Percentiles rank a stretch among this genome's conserved stretches.
Evolutionary conservation across 179 eudicot species (phyloP).

Genomic region (Spinacia oleracea): DNA sequence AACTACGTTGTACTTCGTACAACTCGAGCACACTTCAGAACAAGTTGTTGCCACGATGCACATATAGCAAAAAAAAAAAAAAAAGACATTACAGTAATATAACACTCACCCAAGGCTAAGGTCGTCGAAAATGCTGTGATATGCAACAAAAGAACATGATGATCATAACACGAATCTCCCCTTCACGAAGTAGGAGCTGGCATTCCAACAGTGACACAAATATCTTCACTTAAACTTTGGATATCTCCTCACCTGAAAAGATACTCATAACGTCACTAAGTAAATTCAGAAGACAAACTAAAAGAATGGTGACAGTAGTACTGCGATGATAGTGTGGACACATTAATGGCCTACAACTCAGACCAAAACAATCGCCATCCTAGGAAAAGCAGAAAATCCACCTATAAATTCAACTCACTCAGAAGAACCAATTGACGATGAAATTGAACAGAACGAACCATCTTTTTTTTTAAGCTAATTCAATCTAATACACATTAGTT

Average conservation of each 20-base stretch:
- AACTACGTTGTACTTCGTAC: too few relatives aligned
- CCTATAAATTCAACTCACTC: background rate
- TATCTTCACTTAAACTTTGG: background rate
- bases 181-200: background rate
- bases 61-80: background rate
- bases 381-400: background rate
- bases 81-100: background rate
- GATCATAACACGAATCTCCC: background rate
- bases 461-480: background rate
- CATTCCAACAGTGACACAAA: background rate
- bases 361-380: background rate
- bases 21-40: too few relatives aligned
- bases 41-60: too few relatives aligned
- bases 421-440: background rate
- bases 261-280: background rate
- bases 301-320: background rate
- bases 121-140: conserved; percentile 5
- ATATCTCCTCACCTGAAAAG: background rate
- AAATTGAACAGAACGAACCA: background rate
- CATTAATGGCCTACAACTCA: background rate
- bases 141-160: conserved; percentile 5
- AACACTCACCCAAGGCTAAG: conserved; percentile 25
- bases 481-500: background rate
- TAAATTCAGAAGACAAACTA: background rate
- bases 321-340: background rate